Base-by-base conservation (phyloP, 176 grass and related monocot genomes). In the Oryza glaberrima region DNA sequence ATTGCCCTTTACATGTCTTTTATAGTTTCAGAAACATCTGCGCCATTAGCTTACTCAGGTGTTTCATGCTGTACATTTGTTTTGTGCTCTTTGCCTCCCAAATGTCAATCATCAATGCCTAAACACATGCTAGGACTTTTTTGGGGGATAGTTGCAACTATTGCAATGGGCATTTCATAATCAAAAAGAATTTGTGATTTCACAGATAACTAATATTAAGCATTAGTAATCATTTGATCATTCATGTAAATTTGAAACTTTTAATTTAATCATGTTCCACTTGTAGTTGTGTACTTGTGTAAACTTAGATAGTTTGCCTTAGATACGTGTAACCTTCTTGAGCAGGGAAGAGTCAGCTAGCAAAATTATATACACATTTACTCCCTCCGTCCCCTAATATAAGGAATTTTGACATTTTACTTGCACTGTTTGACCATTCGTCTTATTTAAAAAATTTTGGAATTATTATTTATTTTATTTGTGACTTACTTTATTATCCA, bases 291-390 rank as follows among this genome's bases (percentile, higher is more conserved):
- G 32, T 70, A 34, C 34, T 54, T 60, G 47, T 56, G 32, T 70
- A n/a, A 56, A 56, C 34, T 26, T 40, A 20, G 17, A 69, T 81
- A 35, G 48, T 71, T 81, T 81, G 47, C 34, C 22, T 26, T 49
- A 9, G 64, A 15, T 17, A 56, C 15, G 36, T n/a, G 20, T 23
- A 22, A 34, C 5, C 4, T 19, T 35, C 20, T 72, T 80, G 48
- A 34, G 41, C 22, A 65, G 56, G 34, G 7, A 78, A 78, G 58
- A 65, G n/a, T 44, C 65, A 7, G 12, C 64, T 78, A 40, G 47
- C 47, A 49, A 49, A 15, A 49, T 49, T 5, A 11, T 46, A 46
- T 46, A 46, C 44, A 46, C 44, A 46, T 46, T 46, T 46, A 32
- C 30, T 32, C 30, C 30, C 30, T 32, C 30, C 30, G 30, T 32